Base-by-base conservation (phyloP, 495 filamentous ascomycete genomes). In the Penicillium psychrofluorescens region DNA sequence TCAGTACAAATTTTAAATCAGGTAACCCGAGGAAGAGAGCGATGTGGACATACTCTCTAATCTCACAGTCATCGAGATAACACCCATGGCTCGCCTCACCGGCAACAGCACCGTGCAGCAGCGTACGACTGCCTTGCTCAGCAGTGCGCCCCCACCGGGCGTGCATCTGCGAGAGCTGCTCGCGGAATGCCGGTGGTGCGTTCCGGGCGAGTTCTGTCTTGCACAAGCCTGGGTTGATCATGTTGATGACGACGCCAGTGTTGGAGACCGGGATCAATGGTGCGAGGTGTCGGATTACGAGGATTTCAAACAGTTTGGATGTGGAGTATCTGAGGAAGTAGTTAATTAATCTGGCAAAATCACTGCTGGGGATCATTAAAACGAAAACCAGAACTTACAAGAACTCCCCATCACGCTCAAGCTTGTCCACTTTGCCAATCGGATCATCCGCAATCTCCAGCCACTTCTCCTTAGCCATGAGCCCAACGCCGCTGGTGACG, bases 141-240 rank as follows among this genome's bases (percentile, higher is more conserved):
- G 61, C 53, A 3, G 53, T 55, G 29, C 61, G 55, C 29, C 47
- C 56, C 27, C 45, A 43, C 30, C 37, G 44, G 13, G 43, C 33
- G 36, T 49, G 42, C 50, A 45, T 44, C 12, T 50, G 32, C 57
- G 54, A 14, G 40, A 51, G 35, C 40, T 36, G 40, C 12, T 40
- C 40, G 2, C 44, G 53, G 4, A 22, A 22, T 22, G 3, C 22
- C 22, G 22, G 22, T 4, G 22, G 2, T 33, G 50, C 51, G 16
- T 66, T 36, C 35, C 68, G 54, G 11, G 48, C 53, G 0, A 71
- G 59, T 7, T 64, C 59, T 0, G 64, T 62, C 35, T 48, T 58
- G 28, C 70, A 73, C 36, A 74, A 45, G 29, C 75, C 75, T 1
- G 70, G 70, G 41, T 62, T 66, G 48, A 66, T 55, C 13, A 61